Base-by-base conservation (phyloP, 768 basidiomycete genomes). In the Leccinum uliginosum region DNA sequence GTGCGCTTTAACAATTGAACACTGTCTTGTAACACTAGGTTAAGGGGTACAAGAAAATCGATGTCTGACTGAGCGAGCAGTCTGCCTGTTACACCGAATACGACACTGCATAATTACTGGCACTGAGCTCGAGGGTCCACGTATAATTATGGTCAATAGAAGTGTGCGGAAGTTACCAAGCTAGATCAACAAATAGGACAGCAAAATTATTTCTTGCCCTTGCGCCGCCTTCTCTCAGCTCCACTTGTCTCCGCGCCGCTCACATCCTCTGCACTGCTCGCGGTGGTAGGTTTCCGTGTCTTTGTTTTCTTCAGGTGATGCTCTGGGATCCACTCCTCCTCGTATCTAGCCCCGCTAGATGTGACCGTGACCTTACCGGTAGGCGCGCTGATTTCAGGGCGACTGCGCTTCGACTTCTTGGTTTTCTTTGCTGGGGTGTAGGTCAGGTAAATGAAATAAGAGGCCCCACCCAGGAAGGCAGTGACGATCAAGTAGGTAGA, bases 261-360 rank as follows among this genome's bases (percentile, higher is more conserved):
- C 29, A 81, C 64, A 54, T 88, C 87, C 47, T 86, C 88, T 21
- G 82, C 89, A 56, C 83, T 84, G 61, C 75, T 81, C 40, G 69
- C 74, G 26, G 75, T 78, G 1, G 71, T 72, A 60, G 80, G 78
- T 62, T 80, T 83, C 35, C 71, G 65, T 17, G 72, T 68, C 69
- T 83, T 89, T 30, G 73, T 56, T 71, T 89, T 88, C 76, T 82
- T 87, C 59, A 91, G 75, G 64, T 93, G 91, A 65, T 91, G 89
- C 62, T 88, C 87, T n/a, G 91, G 91, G 62, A 93, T 93, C 91
- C 91, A 93, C 65, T 93, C 91, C 67, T 93, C 89, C 65, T 89
- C 83, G 62, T 93, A 92, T 45, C 83, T 85, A 38, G 84, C 81
- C 2, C 84, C 78, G 34, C 84, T 64, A 17, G 66, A 83, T 23